Evolutionary conservation across 2,329 filamentous ascomycete genomes (phyloP), one percentile per base, ranked within the genome.

Genomic region (Curvularia sp.): DNA sequence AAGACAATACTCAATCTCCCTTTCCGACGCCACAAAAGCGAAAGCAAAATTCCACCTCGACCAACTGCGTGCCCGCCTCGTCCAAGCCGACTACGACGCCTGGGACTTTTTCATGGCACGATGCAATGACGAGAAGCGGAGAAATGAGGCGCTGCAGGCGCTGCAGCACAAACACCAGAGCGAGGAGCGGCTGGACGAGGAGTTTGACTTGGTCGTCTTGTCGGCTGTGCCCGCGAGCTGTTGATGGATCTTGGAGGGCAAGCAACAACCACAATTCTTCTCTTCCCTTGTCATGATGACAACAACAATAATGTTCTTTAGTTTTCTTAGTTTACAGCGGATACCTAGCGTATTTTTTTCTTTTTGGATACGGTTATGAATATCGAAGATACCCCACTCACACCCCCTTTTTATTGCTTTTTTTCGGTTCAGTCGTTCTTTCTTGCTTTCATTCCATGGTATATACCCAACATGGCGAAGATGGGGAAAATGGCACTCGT

Each of bases 171-270:
- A n/a, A 13, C 61, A 44, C 31, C 62, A 60, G 39, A 68, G 63
- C 30, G 67, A 69, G 12, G 73, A 68, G 53, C 71, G 70, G 18
- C 57, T 76, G 0, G 74, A 76, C 28, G 71, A 75, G 22, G 74
- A 75, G 52, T 75, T 75, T 33, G 74, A 76, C 28, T 70, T 76
- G 1, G 70, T 76, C 18, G 62, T 75, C 22, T 43, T 75, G 48
- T 58, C 65, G 13, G 49, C 61, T 22, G 43, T 61, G 30, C 38
- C 49, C 20, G 58, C 42, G 22, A 18, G 12, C 2, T 54, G 22
- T 15, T 30, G 52, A 53, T 22, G 20, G 15, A 18, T 28, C 20
- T n/a, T 44, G 13, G 15, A 38, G 13, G 35, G 35, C 33, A 38
- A 38, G 13, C 35, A 38, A 49, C 47, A 26, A 4, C 7, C 6